Base-by-base conservation (phyloP, 2,329 filamentous ascomycete genomes). In the Fusarium scirpi region DNA sequence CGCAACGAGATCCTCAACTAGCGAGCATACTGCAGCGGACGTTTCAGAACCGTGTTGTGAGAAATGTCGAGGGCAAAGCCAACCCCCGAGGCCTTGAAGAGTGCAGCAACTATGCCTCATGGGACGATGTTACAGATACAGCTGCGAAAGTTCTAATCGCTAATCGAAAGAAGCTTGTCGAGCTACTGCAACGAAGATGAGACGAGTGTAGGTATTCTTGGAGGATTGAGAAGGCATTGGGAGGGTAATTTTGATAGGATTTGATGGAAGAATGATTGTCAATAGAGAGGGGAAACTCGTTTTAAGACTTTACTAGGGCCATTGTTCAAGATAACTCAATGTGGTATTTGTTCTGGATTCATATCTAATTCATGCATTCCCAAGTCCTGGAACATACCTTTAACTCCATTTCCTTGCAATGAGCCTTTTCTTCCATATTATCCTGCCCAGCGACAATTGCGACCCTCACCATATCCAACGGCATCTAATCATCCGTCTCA, bases 41-140 rank as follows among this genome's bases (percentile, higher is more conserved):
- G 8, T 70, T 82, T 7, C 76, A 75, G 43, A 73, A 62, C 41
- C 76, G 74, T 8, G 43, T 77, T 44, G 20, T 25, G n/a, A 38
- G 69, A 63, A 11, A 58, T 69, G n/a, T 20, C 47, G 65, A 48
- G 25, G 24, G 24, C n/a, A 56, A 41, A 32, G 38, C 43, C 32
- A 67, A 65, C 7, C 76, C 76, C 5, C 63, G 61, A 45, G 79
- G 53, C 41, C 72, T 82, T 9, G 76, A 77, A 25, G 80, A 81
- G 25, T 75, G 80, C 57, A 80, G 79, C 62, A 58, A 65, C 56
- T 54, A 71, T n/a, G 65, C 79, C 11, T 61, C 48, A 15, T 82
- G 80, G 80, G 60, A 67, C 20, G 78, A 80, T 56, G 76, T 82
- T n/a, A 77, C 76, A 43, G 73, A 76, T 24, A 76, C 74, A 52